Base-by-base conservation (phyloP, 257 asterid species). In the Scutellaria minor region DNA sequence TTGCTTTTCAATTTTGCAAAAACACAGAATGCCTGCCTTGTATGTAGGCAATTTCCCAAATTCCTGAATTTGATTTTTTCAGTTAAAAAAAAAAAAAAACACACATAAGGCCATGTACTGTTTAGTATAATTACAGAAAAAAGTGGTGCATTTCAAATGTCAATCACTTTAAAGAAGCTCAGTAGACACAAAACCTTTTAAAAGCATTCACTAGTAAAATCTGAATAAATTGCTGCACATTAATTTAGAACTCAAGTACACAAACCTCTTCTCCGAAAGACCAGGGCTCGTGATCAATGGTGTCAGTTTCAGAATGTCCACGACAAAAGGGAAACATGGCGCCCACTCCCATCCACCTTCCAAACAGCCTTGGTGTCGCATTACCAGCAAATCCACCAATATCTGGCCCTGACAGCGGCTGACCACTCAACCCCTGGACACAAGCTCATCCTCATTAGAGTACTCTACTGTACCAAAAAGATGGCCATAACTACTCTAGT, bases 291-390 rank as follows among this genome's bases (percentile, higher is more conserved):
- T 95, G 99, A 83, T 92, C 92, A 39, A 64, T 46, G 9, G 97
- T 92, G 74, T 77, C 95, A 4, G 75, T 75, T 78, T 92, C 98
- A 66, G 99, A 95, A 82, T 95, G 99, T 9, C 95, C 99, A 71
- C 98, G 98, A 70, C 93, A 92, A 76, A 95, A 95, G 48, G 99
- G 99, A 82, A 95, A 92, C 92, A 95, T 64, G 64, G 99, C 68
- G 35, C 95, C 98, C 47, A 95, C 77, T 64, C 98, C 99, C 97
- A 95, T 88, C 99, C 99, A 95, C 88, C 96, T 88, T 66, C 97
- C 99, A 78, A 92, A 95, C 82, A 95, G 89, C 78, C 84, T 90
- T 9, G 97, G 96, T 9, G 98, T 89, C 40, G 99, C 98, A 79
- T 91, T 87, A 58, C 97, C 99, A 75, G 96, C 96, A 82, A 94